Conservation (phyloP, 148 eudicot species). For the Fallopia convolvulus region DNA sequence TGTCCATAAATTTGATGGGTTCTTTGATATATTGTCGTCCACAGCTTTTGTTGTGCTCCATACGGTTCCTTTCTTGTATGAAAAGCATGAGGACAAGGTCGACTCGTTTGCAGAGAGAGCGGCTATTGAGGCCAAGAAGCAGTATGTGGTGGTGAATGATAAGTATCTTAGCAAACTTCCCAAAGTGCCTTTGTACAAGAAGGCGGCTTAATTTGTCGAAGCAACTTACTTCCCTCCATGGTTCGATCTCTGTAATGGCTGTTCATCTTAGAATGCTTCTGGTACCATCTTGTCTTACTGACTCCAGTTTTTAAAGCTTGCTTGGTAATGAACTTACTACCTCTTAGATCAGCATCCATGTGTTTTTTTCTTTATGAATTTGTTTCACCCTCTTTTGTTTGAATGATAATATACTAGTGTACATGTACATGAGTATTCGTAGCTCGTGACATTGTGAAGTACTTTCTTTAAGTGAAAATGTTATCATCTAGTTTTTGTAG, state of each 20-base stretch:
- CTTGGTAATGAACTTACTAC: conserved; percentile 1
- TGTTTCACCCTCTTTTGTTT: neutral
- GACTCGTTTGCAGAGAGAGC: conserved; percentile 85
- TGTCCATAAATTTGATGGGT: neutral
- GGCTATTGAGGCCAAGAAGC: conserved; percentile 61
- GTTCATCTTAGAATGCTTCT: neutral
- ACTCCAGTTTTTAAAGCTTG: neutral
- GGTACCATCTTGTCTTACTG: neutral
- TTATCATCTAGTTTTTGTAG: too few relatives aligned
- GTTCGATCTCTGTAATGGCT: neutral
- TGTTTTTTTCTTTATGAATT: neutral
- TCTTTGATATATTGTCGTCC: neutral
- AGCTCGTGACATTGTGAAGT: conserved; percentile 8
- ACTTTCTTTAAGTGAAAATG: neutral
- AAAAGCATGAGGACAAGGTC: conserved; percentile 77
- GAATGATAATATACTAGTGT: conserved; percentile 2
- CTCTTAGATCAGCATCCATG: neutral
- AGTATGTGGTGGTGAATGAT: conserved; percentile 65
- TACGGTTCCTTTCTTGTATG: conserved; percentile 76
- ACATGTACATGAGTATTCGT: conserved; percentile 2
- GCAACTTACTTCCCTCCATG: neutral
- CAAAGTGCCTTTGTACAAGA: conserved; percentile 8
- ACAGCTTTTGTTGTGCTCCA: conserved; percentile 73
- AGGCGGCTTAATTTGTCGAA: conserved; percentile 1
- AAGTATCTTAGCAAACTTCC: conserved; percentile 17